These are phyloP conservation scores for Salix koriyanagi DNA, from an alignment of 345 rosid species.

Conservation along the genomic window DNA sequence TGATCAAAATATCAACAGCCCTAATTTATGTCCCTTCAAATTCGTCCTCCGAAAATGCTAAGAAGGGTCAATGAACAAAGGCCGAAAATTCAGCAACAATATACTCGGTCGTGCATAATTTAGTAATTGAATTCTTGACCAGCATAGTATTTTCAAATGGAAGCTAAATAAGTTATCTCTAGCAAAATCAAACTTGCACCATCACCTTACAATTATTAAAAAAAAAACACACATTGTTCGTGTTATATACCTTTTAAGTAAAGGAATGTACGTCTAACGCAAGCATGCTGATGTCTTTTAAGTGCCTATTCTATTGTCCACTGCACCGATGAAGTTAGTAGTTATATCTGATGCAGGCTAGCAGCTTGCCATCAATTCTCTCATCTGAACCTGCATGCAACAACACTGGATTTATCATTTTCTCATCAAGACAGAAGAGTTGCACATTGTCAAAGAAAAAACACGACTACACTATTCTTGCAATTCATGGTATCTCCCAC, in stretches of 20 bases:
- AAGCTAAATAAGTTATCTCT: background rate
- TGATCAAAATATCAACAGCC: background rate
- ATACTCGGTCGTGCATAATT: slow-evolving; percentile 1
- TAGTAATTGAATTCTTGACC: background rate
- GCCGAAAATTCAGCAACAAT: background rate
- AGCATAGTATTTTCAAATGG: background rate
- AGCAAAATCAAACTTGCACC: slow-evolving; percentile 3
- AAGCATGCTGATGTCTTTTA: background rate
- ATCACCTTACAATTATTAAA: slow-evolving; percentile 6
- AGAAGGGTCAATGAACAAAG: background rate
- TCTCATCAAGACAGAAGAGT: background rate
- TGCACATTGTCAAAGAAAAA: background rate
- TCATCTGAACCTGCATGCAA: slow-evolving; percentile 19
- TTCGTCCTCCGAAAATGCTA: slow-evolving; percentile 13
- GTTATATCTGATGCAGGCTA: background rate
- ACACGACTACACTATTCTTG: background rate
- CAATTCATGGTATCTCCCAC: background rate
- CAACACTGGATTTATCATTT: background rate
- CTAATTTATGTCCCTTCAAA: slow-evolving; percentile 7
- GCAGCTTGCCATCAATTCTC: background rate
- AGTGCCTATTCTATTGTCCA: slow-evolving; percentile 8
- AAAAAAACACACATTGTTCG: background rate
- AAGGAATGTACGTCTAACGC: background rate
- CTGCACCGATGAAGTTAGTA: slow-evolving; percentile 10
- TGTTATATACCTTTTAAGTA: slow-evolving; percentile 13